Percentiles rank a stretch among this genome's conserved stretches.
These are phyloP conservation scores for Eucalyptus brandiana DNA, from an alignment of 345 rosid genomes.

Conservation along the genomic window DNA sequence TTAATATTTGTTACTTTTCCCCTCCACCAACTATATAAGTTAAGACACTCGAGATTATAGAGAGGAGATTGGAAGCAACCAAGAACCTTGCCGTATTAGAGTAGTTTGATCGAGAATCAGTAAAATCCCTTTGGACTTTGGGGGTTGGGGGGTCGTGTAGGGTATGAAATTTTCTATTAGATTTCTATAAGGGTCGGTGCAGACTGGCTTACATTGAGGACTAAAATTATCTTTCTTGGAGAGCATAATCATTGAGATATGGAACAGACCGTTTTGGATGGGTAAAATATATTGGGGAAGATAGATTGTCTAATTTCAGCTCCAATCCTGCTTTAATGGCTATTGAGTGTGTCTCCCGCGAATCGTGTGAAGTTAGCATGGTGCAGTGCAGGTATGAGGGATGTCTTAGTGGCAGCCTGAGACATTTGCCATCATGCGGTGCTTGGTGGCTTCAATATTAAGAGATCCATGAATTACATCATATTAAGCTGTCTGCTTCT, in stretches of 20 bases:
- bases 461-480: neutral
- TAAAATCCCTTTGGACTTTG: neutral
- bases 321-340: neutral
- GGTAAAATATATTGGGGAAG: neutral
- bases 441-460: neutral
- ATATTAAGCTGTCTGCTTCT: too few relatives aligned
- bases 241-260: neutral
- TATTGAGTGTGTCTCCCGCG: neutral
- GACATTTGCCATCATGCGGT: neutral
- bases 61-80: neutral
- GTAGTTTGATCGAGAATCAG: too few relatives aligned
- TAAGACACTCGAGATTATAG: neutral
- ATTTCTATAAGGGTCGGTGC: neutral
- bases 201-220: neutral
- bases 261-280: neutral
- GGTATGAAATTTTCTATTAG: neutral
- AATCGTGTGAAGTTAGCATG: neutral
- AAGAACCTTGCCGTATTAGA: neutral
- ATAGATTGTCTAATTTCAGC: neutral
- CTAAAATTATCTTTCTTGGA: neutral
- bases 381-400: neutral
- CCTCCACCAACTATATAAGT: neutral
- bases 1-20: neutral
- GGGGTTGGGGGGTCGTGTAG: neutral
- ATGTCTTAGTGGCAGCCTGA: neutral